These are phyloP conservation scores for Haplosporangium sp. DNA, from an alignment of 371 early-diverging fungal genomes.

Conservation along the genomic window DNA sequence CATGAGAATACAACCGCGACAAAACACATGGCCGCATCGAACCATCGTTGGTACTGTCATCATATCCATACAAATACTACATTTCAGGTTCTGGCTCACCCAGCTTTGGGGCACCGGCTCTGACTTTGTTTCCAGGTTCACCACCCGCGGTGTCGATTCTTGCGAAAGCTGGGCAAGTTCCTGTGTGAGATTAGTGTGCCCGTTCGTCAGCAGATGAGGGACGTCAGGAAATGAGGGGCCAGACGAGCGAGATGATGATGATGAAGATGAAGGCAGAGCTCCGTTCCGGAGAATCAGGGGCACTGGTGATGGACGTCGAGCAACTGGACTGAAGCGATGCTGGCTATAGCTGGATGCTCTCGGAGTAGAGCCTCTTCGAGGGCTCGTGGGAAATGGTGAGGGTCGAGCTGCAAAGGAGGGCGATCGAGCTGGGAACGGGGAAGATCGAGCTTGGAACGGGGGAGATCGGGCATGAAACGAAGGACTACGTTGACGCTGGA, in stretches of 20 bases:
- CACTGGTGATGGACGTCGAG: conserved; percentile 25
- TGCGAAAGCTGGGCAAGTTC: no score
- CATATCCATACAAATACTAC: conserved; percentile 36
- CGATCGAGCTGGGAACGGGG: not conserved
- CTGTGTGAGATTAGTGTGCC: no score
- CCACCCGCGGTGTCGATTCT: no score
- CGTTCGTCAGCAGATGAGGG: no score
- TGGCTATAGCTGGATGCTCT: conserved; percentile 4
- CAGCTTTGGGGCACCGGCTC: conserved; percentile 3
- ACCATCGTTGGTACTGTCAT: conserved; percentile 27
- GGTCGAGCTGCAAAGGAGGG: conserved; percentile 22
- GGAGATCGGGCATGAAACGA: conserved; percentile 12
- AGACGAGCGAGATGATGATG: not conserved
- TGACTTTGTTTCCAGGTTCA: no score
- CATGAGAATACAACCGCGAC: conserved; percentile 20
- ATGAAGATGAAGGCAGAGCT: conserved; percentile 1
- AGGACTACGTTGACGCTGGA: not conserved
- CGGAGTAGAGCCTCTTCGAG: not conserved
- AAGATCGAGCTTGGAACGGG: conserved; percentile 2
- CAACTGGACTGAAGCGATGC: conserved; percentile 22
- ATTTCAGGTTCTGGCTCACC: conserved; percentile 18
- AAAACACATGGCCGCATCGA: conserved; percentile 37
- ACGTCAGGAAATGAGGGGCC: no score
- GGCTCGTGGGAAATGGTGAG: conserved; percentile 22
- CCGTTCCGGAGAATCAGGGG: conserved; percentile 17